A percentile compares a stretch with the other conserved stretches of the same genome.
Evolutionary conservation across 2,329 filamentous ascomycete genomes (phyloP).

Genomic region (Thielaviopsis musarum): DNA sequence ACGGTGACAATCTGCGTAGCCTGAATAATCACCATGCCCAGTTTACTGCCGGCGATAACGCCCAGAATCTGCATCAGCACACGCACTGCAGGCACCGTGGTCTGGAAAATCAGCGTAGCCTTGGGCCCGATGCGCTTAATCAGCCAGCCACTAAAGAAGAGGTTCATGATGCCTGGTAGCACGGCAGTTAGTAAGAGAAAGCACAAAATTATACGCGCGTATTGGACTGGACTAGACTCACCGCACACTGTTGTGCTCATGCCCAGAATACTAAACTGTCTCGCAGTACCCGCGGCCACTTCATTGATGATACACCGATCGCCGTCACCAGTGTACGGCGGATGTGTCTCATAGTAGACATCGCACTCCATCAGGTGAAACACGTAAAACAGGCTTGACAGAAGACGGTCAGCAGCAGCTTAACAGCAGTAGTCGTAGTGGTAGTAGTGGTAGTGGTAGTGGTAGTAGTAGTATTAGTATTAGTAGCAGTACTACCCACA

Average conservation of each 20-base stretch:
- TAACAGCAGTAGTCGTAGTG: no score
- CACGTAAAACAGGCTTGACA: conserved; percentile 36
- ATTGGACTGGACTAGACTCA: conserved; percentile 10
- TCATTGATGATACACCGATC: conserved; percentile 43
- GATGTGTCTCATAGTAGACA: conserved; percentile 44
- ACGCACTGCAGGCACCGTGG: conserved; percentile 46
- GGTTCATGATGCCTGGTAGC: conserved; percentile 32
- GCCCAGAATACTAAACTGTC: conserved; percentile 45
- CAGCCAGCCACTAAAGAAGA: conserved; percentile 49
- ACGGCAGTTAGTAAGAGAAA: not conserved
- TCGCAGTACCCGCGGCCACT: conserved; percentile 48
- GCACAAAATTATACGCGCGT: not conserved
- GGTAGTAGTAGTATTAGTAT: not conserved
- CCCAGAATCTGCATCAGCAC: conserved; percentile 48
- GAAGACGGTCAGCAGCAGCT: conserved; percentile 19
- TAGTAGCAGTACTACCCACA: conserved; percentile 14
- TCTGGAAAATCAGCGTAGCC: conserved; percentile 42
- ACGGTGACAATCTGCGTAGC: conserved; percentile 49
- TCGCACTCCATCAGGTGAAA: conserved; percentile 60
- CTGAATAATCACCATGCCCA: conserved; percentile 53
- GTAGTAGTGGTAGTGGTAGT: not conserved
- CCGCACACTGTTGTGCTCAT: conserved; percentile 53
- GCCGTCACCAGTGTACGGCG: conserved; percentile 27
- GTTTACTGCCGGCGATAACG: conserved; percentile 40
- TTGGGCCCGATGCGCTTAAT: conserved; percentile 52